These are phyloP conservation scores for Sclerotinia spermophila DNA, from an alignment of 2,329 filamentous ascomycete species.

Conservation along the genomic window DNA sequence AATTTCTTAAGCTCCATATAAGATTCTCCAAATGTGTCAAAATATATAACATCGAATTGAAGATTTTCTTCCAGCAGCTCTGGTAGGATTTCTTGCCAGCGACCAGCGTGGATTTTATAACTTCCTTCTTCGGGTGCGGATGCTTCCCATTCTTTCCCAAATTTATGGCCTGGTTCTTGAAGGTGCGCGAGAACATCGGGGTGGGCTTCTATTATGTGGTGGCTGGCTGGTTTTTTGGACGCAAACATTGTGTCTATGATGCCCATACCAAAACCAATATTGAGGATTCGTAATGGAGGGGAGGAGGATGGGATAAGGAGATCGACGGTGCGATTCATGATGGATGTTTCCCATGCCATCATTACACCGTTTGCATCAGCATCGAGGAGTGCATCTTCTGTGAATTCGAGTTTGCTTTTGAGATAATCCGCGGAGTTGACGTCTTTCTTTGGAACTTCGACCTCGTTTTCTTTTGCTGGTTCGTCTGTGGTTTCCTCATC, in stretches of 20 bases:
- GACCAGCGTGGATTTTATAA: conserved; percentile 67
- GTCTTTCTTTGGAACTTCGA: conserved; percentile 30
- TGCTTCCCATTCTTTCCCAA: conserved; percentile 54
- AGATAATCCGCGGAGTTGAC: conserved; percentile 68
- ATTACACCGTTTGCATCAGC: conserved; percentile 78
- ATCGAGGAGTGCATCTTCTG: conserved; percentile 66
- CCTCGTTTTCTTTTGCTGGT: conserved; percentile 29
- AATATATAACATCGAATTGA: conserved; percentile 86
- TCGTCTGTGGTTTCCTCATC: conserved; percentile 26
- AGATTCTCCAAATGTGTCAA: conserved; percentile 95
- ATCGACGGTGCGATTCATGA: conserved; percentile 75
- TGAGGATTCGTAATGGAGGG: conserved; percentile 66
- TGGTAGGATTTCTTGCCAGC: conserved; percentile 78
- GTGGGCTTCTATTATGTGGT: conserved; percentile 87
- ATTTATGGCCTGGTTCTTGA: conserved; percentile 38
- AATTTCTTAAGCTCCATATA: conserved; percentile 82
- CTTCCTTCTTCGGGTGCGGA: conserved; percentile 53
- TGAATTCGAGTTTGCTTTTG: conserved; percentile 61
- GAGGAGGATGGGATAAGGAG: conserved; percentile 52
- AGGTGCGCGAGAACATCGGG: conserved; percentile 70
- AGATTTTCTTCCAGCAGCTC: conserved; percentile 63
- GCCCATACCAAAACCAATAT: conserved; percentile 88
- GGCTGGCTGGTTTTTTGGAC: conserved; percentile 57
- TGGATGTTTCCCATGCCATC: conserved; percentile 89
- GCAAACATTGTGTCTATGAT: conserved; percentile 79